These are phyloP conservation scores for Fusarium brachygibbosum DNA, from an alignment of 2,329 filamentous ascomycete genomes.

Conservation along the genomic window DNA sequence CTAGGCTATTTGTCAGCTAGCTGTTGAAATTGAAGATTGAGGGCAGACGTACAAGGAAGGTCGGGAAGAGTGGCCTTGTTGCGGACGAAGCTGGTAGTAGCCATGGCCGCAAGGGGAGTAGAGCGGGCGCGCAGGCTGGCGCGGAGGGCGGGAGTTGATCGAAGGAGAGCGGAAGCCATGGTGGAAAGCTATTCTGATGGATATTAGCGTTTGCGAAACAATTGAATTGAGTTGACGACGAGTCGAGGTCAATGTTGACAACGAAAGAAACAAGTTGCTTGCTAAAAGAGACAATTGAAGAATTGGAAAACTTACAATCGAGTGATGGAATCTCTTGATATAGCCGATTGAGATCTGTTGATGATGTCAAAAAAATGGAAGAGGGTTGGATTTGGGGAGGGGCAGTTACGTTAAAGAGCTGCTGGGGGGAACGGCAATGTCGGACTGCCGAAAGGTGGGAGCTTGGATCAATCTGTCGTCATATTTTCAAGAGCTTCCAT, in stretches of 20 bases:
- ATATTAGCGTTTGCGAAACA: background rate
- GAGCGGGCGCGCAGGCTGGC: constrained; percentile 77
- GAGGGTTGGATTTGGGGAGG: constrained; percentile 31
- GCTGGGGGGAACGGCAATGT: constrained; percentile 35
- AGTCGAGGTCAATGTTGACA: background rate
- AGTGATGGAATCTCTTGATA: background rate
- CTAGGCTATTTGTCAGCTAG: constrained; percentile 60
- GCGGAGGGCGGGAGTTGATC: constrained; percentile 75
- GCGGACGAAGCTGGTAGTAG: constrained; percentile 82
- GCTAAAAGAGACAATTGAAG: background rate
- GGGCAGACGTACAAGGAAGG: constrained; percentile 66
- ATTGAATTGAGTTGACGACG: background rate
- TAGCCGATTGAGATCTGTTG: constrained; percentile 11
- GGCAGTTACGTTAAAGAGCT: constrained; percentile 35
- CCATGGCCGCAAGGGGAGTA: constrained; percentile 72
- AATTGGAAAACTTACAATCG: constrained; percentile 12
- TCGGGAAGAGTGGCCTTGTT: constrained; percentile 95
- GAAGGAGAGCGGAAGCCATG: constrained; percentile 84
- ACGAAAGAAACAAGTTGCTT: background rate
- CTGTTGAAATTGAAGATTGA: background rate
- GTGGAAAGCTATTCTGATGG: constrained; percentile 44
- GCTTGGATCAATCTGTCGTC: constrained; percentile 50
- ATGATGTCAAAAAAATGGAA: constrained; percentile 51
- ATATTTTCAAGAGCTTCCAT: constrained; percentile 41
- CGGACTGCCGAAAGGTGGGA: constrained; percentile 48